These are phyloP conservation scores for Cladosporium colombiae DNA, from an alignment of 2,329 filamentous ascomycete genomes.

Conservation along the genomic window DNA sequence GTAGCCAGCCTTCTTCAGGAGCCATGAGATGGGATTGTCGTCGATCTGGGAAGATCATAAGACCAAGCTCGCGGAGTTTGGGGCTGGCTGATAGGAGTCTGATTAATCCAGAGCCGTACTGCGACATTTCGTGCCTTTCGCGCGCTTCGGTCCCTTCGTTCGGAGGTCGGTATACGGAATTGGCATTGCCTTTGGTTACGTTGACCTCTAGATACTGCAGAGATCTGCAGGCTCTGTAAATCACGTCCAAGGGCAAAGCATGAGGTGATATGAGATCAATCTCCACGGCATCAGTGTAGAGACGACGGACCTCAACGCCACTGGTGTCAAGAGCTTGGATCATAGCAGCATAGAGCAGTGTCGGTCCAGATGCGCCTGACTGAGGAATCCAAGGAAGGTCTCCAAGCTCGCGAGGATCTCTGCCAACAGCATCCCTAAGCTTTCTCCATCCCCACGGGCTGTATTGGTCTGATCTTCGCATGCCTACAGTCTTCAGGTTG, in stretches of 20 bases:
- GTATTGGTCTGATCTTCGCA: slow-evolving; percentile 35
- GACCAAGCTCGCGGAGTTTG: slow-evolving; percentile 30
- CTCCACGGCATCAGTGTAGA: slow-evolving; percentile 38
- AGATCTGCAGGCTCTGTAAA: slow-evolving; percentile 28
- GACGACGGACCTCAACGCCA: slow-evolving; percentile 26
- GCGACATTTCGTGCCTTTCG: background rate
- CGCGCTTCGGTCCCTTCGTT: background rate
- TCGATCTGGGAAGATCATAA: slow-evolving; percentile 32
- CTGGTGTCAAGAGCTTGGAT: slow-evolving; percentile 26
- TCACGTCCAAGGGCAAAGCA: slow-evolving; percentile 22
- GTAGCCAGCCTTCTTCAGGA: slow-evolving; percentile 27
- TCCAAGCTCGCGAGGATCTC: slow-evolving; percentile 32
- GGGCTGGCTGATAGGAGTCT: slow-evolving; percentile 28
- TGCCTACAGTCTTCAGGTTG: slow-evolving; percentile 34
- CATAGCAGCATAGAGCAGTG: slow-evolving; percentile 32
- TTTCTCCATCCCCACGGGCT: slow-evolving; percentile 33
- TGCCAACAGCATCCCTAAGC: slow-evolving; percentile 28
- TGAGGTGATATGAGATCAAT: slow-evolving; percentile 30
- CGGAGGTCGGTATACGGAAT: background rate
- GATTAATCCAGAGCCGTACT: slow-evolving; percentile 27
- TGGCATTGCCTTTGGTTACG: slow-evolving; percentile 17
- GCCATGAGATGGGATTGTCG: slow-evolving; percentile 29
- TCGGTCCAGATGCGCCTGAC: slow-evolving; percentile 26
- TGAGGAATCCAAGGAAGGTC: background rate
- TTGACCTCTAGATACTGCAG: slow-evolving; percentile 36